phyloP scores from a whole-genome alignment of 1,284 basidiomycete genomes.

The Fomitopsis betulina region DNA sequence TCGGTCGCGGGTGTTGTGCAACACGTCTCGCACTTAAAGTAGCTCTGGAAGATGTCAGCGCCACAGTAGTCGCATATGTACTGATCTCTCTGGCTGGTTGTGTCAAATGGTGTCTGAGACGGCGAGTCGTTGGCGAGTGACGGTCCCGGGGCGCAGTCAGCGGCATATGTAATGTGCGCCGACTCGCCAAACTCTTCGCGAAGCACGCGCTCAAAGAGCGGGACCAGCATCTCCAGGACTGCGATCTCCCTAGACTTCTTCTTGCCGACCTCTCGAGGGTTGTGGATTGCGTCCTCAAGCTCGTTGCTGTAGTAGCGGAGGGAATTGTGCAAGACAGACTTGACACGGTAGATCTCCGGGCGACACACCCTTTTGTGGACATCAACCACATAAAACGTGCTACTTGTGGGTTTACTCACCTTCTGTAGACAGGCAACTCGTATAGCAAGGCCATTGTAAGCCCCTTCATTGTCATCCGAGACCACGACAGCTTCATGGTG shows the following conservation, averaged over 20 bases:
- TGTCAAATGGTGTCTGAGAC: background rate
- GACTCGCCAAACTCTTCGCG: conserved; percentile 44
- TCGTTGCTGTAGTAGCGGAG: conserved; percentile 36
- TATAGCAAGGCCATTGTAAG: conserved; percentile 54
- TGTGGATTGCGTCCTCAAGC: conserved; percentile 15
- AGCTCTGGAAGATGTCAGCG: conserved; percentile 73
- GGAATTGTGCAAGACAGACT: conserved; percentile 54
- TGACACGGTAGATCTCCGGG: conserved; percentile 68
- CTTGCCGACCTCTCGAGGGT: background rate
- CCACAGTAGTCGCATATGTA: conserved; percentile 73
- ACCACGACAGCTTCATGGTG: conserved; percentile 78
- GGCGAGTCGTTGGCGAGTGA: background rate
- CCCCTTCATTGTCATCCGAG: conserved; percentile 66
- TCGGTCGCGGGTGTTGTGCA: conserved; percentile 8
- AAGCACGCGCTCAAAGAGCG: conserved; percentile 56
- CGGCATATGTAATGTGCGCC: too few relatives aligned
- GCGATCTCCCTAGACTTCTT: background rate
- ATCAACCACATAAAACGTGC: background rate
- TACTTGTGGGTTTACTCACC: conserved; percentile 38
- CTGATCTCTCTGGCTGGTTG: conserved; percentile 14
- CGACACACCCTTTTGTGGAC: conserved; percentile 56
- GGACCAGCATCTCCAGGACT: background rate
- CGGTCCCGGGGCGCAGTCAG: background rate
- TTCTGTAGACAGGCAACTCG: conserved; percentile 70
- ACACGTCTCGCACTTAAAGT: conserved; percentile 61